Evolutionary conservation across 352 stramenopile genomes (phyloP), one percentile per base, ranked within the genome.

Genomic region (Phytopythium sindhum): DNA sequence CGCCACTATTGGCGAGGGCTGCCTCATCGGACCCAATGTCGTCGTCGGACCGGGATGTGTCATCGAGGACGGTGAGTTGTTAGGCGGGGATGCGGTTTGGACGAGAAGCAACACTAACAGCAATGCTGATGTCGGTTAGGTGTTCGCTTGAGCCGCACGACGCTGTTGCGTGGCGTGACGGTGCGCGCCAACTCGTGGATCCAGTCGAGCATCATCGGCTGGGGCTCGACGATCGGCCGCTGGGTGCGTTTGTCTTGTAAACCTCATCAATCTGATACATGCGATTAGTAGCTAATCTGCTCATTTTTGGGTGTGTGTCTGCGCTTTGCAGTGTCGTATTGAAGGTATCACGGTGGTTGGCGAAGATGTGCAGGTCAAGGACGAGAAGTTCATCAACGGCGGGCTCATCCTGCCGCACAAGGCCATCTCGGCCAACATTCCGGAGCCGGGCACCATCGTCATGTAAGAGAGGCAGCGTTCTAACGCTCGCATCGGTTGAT

Each of bases 371-470:
- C 82, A 93, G 65, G 82, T 95, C 37, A 93, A 93, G 65, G 86
- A 95, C 62, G 88, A 95, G 59, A 89, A 91, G 70, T 94, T 88
- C 70, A 92, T 96, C 72, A 95, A 96, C 62, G 88, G 88, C 41
- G 86, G 81, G 24, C 81, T 96, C 67, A 91, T 96, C 65, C 64
- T 96, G 58, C 88, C 88, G 44, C 88, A 96, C 72, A 95, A 95
- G 64, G 85, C 84, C 68, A 95, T 96, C 70, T 95, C 88, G 9
- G 71, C 82, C 52, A 93, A 82, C 67, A 92, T 93, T 45, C 84
- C 83, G 2, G 87, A 95, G 60, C 84, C 85, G 37, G 88, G 88
- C 57, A 96, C 85, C 44, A 96, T 96, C 64, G 84, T 96, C 76
- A 96, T 96, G 88, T 96, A 66, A 75, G 29, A 41, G 9, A 23